Conservation (phyloP, 352 stramenopile species). For the Pythium dissotocum region DNA sequence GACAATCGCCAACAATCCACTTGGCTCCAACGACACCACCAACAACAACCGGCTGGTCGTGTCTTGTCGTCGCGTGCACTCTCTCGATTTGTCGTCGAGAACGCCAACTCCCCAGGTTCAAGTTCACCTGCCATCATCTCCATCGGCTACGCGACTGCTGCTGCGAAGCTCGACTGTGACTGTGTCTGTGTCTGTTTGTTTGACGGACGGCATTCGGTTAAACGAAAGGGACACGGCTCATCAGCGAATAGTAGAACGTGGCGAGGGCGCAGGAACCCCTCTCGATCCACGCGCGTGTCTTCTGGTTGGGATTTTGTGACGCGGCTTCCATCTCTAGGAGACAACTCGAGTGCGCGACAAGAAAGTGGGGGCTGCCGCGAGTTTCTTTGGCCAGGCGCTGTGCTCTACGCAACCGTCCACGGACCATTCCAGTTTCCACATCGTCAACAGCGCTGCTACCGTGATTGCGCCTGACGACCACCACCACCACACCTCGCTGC, state of each 20-base stretch:
- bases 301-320: not conserved
- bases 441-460: not conserved
- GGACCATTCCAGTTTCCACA: not conserved
- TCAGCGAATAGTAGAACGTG: conserved; percentile 1
- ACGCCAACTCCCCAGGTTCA: conserved; percentile 22
- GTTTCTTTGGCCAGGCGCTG: conserved; percentile 17
- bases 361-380: conserved; percentile 21
- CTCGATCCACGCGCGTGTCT: conserved; percentile 3
- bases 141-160: not conserved
- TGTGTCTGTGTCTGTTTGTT: not conserved
- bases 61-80: not conserved
- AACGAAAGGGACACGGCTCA: conserved; percentile 12
- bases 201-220: conserved; percentile 8
- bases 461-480: not conserved
- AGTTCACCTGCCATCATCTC: conserved; percentile 17
- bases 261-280: conserved; percentile 9
- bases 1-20: conserved; percentile 1
- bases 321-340: conserved; percentile 6
- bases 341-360: not conserved
- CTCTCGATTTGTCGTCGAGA: not conserved
- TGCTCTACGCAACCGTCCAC: conserved; percentile 11
- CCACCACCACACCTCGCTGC: not conserved
- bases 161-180: not conserved
- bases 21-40: not conserved
- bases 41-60: not conserved